phyloP scores from a whole-genome alignment of 2,329 filamentous ascomycete genomes.

The Knufia fluminis region DNA sequence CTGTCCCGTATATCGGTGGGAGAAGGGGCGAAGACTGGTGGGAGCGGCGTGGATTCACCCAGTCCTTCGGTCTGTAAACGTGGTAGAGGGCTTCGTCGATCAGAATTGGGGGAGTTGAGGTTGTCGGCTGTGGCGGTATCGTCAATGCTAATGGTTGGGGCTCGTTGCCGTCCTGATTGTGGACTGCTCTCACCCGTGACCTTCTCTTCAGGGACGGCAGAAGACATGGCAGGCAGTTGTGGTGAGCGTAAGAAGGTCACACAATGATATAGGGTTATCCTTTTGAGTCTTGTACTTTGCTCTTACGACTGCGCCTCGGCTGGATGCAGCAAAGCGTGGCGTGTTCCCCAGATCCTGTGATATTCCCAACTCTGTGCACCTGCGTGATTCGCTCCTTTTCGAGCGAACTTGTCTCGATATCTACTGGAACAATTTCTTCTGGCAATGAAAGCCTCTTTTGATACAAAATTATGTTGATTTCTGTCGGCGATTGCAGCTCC shows the following conservation, averaged over 20 bases:
- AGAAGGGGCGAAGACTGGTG: constrained; percentile 29
- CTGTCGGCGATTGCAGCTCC: no score
- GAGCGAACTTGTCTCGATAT: no score
- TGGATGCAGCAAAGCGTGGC: neutral
- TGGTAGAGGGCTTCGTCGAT: constrained; percentile 28
- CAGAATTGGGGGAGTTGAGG: constrained; percentile 19
- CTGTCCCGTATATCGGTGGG: constrained; percentile 48
- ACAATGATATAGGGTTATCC: neutral
- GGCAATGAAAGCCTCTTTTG: neutral
- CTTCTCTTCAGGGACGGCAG: neutral
- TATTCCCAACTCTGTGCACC: neutral
- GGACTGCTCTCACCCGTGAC: neutral
- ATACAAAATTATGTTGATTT: neutral
- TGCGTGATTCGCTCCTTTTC: neutral
- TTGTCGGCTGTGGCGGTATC: constrained; percentile 37
- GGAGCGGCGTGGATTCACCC: constrained; percentile 27
- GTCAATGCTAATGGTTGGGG: constrained; percentile 49
- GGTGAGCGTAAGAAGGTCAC: neutral
- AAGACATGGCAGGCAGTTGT: constrained; percentile 4
- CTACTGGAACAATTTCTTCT: no score
- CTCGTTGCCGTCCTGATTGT: constrained; percentile 24
- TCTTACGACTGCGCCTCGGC: neutral
- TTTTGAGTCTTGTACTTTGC: neutral
- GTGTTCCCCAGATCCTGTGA: neutral
- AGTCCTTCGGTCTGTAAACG: constrained; percentile 31